Base-by-base conservation (phyloP, 768 basidiomycete species). In the Xerocomus brunneocitrinus region DNA sequence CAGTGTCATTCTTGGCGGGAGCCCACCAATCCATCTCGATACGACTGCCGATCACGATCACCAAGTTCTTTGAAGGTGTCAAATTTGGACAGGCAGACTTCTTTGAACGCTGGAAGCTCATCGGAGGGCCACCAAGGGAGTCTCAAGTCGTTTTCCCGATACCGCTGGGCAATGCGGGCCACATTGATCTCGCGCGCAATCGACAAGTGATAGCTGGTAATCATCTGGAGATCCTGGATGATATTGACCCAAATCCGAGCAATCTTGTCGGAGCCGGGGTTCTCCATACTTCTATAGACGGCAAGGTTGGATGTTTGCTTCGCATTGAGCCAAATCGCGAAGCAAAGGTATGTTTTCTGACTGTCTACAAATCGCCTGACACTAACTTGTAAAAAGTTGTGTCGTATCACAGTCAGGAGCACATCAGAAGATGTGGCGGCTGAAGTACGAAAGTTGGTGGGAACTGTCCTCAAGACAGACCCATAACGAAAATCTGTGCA, bases 61-160 rank as follows among this genome's bases (percentile, higher is more conserved):
- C 87, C 38, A 93, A 95, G 70, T 99, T 99, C 71, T 80, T 98
- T 52, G 95, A 97, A 65, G 89, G 91, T 25, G 95, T 98, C 58
- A 87, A 85, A 62, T 80, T 99, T 32, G 83, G 81, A 10, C 77
- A 81, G 56, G 73, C 80, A 0, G 91, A 97, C 60, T 99, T 98
- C 79, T 99, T 98, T 71, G 95, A 98, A 69, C 78, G 97, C 48
- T 99, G 97, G 97, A 95, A 93, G 70, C 73, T 97, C 61, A 98
- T 98, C 48, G 97, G 97, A 7, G 97, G 97, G 1, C 78, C 92
- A 12, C 97, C 97, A 28, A 81, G 95, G 47, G 97, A 99, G 73
- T 83, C 89, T 27, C 97, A 99, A 67, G 69, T 72, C 44, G 78
- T 99, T 50, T 97, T 97, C 71, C 85, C 92, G 0, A 85, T 98